Percentiles rank a stretch among this genome's conserved stretches.
These are phyloP conservation scores for Chrysosporium queenslandicum DNA, from an alignment of 2,329 filamentous ascomycete species.

Conservation along the genomic window DNA sequence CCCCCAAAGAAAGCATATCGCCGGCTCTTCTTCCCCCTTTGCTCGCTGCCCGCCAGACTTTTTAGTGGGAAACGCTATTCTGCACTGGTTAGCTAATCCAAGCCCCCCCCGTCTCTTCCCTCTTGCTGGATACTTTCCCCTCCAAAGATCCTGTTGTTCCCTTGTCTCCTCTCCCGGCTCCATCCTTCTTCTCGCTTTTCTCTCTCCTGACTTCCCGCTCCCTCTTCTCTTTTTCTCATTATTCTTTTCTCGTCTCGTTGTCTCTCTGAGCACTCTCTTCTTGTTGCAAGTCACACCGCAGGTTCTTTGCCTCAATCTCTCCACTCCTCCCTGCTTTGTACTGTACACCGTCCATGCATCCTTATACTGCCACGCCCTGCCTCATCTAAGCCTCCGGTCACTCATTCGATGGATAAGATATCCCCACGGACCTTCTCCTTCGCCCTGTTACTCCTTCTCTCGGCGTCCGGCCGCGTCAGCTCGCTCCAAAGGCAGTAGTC, in stretches of 20 bases:
- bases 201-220: neutral
- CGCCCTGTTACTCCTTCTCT: slow-evolving; percentile 43
- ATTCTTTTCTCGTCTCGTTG: neutral
- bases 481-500: slow-evolving; percentile 18
- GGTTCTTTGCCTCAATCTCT: neutral
- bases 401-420: slow-evolving; percentile 12
- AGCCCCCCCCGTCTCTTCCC: neutral
- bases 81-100: neutral
- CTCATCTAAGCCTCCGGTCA: neutral
- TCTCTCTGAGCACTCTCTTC: slow-evolving; percentile 6
- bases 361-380: neutral
- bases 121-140: neutral
- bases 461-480: slow-evolving; percentile 36
- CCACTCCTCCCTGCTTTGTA: neutral
- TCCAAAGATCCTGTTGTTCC: slow-evolving; percentile 24
- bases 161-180: slow-evolving; percentile 70
- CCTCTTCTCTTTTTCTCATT: slow-evolving; percentile 35
- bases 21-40: neutral
- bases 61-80: neutral
- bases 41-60: neutral
- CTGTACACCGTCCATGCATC: slow-evolving; percentile 20
- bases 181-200: slow-evolving; percentile 48
- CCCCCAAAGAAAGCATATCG: neutral
- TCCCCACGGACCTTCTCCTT: slow-evolving; percentile 37
- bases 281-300: neutral